phyloP scores from a whole-genome alignment of 192 early-diverging fungal genomes.

The Umbelopsis vinacea region DNA sequence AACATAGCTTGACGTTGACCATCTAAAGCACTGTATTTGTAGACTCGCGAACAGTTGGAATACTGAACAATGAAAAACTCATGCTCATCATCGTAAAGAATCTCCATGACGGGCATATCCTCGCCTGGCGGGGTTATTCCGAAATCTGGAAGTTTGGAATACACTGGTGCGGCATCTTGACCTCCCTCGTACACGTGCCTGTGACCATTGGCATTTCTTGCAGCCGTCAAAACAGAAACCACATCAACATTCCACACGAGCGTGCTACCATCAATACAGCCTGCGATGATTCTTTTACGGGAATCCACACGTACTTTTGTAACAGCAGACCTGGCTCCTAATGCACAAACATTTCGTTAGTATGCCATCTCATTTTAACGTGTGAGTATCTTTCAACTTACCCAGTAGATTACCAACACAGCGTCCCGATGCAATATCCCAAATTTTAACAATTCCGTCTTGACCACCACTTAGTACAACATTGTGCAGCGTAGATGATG shows the following conservation, averaged over 20 bases:
- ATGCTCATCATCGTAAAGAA: background rate
- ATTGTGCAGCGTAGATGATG: conserved; percentile 10
- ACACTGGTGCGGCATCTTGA: background rate
- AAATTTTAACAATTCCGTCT: conserved; percentile 56
- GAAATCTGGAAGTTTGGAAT: conserved; percentile 4
- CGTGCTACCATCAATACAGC: conserved; percentile 38
- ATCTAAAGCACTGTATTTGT: conserved; percentile 27
- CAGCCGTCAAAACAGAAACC: background rate
- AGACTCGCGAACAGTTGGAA: conserved; percentile 7
- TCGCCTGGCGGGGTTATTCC: background rate
- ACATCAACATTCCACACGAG: conserved; percentile 35
- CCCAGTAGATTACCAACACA: conserved; percentile 42
- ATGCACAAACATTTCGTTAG: background rate
- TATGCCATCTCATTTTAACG: background rate
- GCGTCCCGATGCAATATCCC: conserved; percentile 45
- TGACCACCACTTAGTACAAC: conserved; percentile 53
- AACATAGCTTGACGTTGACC: conserved; percentile 32
- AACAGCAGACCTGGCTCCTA: background rate
- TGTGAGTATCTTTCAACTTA: background rate
- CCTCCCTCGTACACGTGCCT: background rate
- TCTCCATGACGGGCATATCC: background rate
- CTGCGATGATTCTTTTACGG: conserved; percentile 34
- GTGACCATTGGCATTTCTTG: background rate
- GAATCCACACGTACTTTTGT: conserved; percentile 13
- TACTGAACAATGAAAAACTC: conserved; percentile 33